Base-by-base conservation (phyloP, 1,284 basidiomycete species). In the Austroboletus novae-zelandiae region DNA sequence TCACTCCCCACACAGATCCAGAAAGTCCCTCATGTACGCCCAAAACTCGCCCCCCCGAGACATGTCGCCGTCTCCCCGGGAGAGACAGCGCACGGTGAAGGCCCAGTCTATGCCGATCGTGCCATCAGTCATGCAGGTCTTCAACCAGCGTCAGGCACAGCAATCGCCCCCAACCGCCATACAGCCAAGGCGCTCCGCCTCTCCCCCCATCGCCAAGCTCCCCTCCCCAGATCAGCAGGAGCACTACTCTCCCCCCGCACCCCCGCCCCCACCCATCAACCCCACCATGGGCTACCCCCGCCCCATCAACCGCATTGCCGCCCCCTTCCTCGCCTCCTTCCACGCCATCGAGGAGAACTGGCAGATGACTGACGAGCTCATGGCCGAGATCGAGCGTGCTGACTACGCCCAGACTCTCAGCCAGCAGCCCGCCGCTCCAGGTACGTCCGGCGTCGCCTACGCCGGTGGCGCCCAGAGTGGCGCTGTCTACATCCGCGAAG, bases 381-480 rank as follows among this genome's bases (percentile, higher is more conserved):
- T 86, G 65, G 82, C 80, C 25, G 83, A 86, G 55, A 83, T 87
- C 56, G 84, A 86, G 61, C 75, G 79, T 32, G 81, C 80, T 11
- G 72, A 76, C 53, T 73, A 54, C 71, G 77, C 63, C 57, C 70
- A 62, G 57, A 68, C 65, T 52, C 52, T 61, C 65, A 67, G 54
- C 37, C 66, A 56, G 69, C 72, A 57, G 61, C 64, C 53, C 57
- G 50, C 61, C 49, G 65, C 71, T 8, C 67, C 71, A 39, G 77
- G 76, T 18, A 75, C 71, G 52, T 66, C 73, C 37, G 76, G 78
- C 54, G 73, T 79, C 14, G 77, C 76, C 13, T 80, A 77, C 60
- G 77, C 77, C 35, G 78, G 77, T 42, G 78, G 75, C 50, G 77
- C 76, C 45, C 64, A 57, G 52, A 71, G 61, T 47, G 65, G 63